These are phyloP conservation scores for Metahyphopichia silvanorum DNA, from an alignment of 805 yeast genomes.

Conservation along the genomic window DNA sequence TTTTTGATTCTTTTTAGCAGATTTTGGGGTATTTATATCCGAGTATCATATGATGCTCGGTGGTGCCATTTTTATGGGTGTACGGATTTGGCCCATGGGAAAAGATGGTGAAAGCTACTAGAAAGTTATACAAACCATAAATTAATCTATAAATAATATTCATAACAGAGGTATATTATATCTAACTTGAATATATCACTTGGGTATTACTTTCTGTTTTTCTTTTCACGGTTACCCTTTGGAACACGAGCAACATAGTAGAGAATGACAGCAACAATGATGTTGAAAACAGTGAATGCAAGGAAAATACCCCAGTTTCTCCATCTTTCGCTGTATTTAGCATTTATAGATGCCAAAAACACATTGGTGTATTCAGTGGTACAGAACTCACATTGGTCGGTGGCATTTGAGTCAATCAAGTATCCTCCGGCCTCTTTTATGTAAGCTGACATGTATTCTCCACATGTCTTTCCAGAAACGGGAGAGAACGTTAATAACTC, in stretches of 20 bases:
- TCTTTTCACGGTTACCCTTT: slow-evolving; percentile 46
- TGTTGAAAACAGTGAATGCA: slow-evolving; percentile 31
- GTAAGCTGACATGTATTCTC: slow-evolving; percentile 22
- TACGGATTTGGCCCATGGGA: no score
- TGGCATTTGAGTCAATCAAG: slow-evolving; percentile 37
- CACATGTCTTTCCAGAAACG: slow-evolving; percentile 20
- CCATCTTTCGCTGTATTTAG: slow-evolving; percentile 56
- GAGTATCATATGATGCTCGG: no score
- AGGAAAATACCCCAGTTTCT: slow-evolving; percentile 59
- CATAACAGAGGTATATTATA: no score
- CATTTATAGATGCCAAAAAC: slow-evolving; percentile 47
- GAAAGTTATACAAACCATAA: no score
- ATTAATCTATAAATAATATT: no score
- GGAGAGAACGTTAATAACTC: slow-evolving; percentile 21
- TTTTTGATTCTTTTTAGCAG: no score
- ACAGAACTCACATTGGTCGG: slow-evolving; percentile 62
- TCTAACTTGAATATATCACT: slow-evolving; percentile 56
- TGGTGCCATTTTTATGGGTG: slow-evolving; percentile 7
- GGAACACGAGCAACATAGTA: slow-evolving; percentile 78
- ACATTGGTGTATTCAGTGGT: slow-evolving; percentile 53
- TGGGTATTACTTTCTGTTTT: slow-evolving; percentile 10
- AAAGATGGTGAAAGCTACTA: no score
- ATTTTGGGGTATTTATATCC: no score
- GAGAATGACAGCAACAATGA: slow-evolving; percentile 27
- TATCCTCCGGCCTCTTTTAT: slow-evolving; percentile 46